A percentile compares a stretch with the other conserved stretches of the same genome.
Evolutionary conservation across 129 eudicot species (phyloP).

Genomic region (Deinandra increscens): DNA sequence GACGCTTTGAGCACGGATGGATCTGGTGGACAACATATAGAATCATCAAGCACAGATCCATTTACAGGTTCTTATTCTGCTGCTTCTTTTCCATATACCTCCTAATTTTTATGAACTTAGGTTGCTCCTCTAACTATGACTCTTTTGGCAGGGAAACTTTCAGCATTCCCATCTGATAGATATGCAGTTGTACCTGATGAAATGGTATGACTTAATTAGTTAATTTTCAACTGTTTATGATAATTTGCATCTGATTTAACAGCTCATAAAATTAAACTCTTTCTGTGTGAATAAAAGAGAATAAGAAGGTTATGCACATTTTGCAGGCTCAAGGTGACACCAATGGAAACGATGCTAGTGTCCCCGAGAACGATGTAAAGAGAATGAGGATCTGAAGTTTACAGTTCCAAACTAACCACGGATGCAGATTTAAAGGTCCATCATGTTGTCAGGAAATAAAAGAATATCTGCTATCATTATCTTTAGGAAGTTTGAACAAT

Average conservation of each 20-base stretch:
- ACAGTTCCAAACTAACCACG: slow-evolving; percentile 20
- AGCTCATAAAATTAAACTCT: neutral
- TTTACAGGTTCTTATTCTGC: slow-evolving; percentile 47
- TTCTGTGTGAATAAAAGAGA: neutral
- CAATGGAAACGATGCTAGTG: slow-evolving; percentile 59
- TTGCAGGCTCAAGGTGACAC: slow-evolving; percentile 43
- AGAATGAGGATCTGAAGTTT: slow-evolving; percentile 49
- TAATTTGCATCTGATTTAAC: neutral
- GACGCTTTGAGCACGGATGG: slow-evolving; percentile 88
- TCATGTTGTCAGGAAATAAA: slow-evolving; percentile 11
- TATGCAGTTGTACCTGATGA: slow-evolving; percentile 96
- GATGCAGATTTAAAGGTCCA: slow-evolving; percentile 22
- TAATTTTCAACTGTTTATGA: neutral
- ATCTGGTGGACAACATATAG: slow-evolving; percentile 74
- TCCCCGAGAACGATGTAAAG: slow-evolving; percentile 77
- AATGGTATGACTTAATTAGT: slow-evolving; percentile 23
- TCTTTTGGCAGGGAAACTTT: slow-evolving; percentile 55
- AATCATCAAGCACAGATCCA: slow-evolving; percentile 64
- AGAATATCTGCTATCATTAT: slow-evolving; percentile 12
- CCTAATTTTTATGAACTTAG: neutral
- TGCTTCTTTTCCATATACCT: neutral
- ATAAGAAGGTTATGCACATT: neutral
- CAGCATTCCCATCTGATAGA: slow-evolving; percentile 71
- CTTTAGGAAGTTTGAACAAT: slow-evolving; percentile 19
- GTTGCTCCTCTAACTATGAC: neutral